Evolutionary conservation across 768 basidiomycete genomes (phyloP), one percentile per base, ranked within the genome.

Genomic region (Leucocoprinus leucothites): DNA sequence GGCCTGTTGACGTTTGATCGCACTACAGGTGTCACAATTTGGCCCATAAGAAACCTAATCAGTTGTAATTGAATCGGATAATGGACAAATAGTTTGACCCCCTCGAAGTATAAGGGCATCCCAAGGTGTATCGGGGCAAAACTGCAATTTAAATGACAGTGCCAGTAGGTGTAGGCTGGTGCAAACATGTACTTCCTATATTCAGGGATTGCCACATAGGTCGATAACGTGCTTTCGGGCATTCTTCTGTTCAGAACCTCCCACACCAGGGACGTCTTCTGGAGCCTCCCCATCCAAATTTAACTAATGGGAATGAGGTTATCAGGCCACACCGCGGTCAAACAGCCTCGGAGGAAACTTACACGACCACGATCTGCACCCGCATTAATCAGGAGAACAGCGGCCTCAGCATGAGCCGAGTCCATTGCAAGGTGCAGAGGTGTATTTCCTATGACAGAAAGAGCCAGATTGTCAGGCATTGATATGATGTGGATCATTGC

Each of bases 381-480:
- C 44, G 93, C 95, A 67, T 96, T 92, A 57, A 99, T 96, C 48
- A 99, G 79, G 48, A 89, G 69, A 1, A 94, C 89, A 9, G 96
- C 96, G 14, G 86, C 89, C 66, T 93, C 87, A 13, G 91, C 96
- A 65, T 98, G 91, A 16, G 87, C 96, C 51, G 91, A 94, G 64
- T 99, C 96, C 87, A 99, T 89, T 16, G 96, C 95, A 28, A 99
- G 82, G 77, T 99, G 97, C 35, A 99, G 74, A 1, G 97, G 94
- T 1, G 97, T 98, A 65, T 98, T 97, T 48, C 96, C 95, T 91
- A 47, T 57, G 25, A 55, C 16, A 46, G 40, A 49, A 53, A 59
- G 38, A 59, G 56, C 36, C 53, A 58, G 63, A 58, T 61, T 48
- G 36, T 53, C 58, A 42, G 21, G 46, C 58, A 46, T 59, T 53